phyloP scores from a whole-genome alignment of 2,329 filamentous ascomycete species.

The Penicillium thymicola region DNA sequence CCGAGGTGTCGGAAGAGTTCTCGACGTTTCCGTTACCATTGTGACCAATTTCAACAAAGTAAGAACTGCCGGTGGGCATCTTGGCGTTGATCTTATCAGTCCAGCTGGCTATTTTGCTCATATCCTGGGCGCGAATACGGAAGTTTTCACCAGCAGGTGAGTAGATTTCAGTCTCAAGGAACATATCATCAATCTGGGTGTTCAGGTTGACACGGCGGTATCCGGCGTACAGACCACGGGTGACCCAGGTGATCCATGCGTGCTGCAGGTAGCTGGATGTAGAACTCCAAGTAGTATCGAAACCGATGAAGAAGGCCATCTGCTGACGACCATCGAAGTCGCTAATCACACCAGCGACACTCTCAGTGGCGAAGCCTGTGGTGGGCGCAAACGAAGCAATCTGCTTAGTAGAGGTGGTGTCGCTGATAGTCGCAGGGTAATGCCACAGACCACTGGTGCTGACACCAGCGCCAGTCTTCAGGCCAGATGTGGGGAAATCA shows the following conservation, averaged over 20 bases:
- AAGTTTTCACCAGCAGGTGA: conserved; percentile 49
- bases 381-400: conserved; percentile 54
- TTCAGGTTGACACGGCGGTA: conserved; percentile 54
- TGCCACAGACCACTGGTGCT: conserved; percentile 56
- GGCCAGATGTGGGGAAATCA: conserved; percentile 53
- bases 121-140: conserved; percentile 48
- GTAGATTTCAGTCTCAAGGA: conserved; percentile 53
- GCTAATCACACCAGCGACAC: conserved; percentile 59
- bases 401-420: conserved; percentile 52
- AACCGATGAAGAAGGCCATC: conserved; percentile 60
- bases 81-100: conserved; percentile 43
- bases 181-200: conserved; percentile 63
- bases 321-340: conserved; percentile 56
- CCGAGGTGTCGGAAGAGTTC: conserved; percentile 23
- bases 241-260: conserved; percentile 61
- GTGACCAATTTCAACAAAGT: conserved; percentile 54
- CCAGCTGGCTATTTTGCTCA: conserved; percentile 47
- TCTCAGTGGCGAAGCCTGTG: conserved; percentile 37
- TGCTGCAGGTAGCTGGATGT: conserved; percentile 60
- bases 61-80: conserved; percentile 52
- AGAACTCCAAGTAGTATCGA: conserved; percentile 51
- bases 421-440: conserved; percentile 55
- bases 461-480: conserved; percentile 50
- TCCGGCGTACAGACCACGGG: conserved; percentile 56
- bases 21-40: conserved; percentile 56